Evolutionary conservation across 495 filamentous ascomycete species (phyloP), one percentile per base, ranked within the genome.

Genomic region (Penicillium ochrochloron): DNA sequence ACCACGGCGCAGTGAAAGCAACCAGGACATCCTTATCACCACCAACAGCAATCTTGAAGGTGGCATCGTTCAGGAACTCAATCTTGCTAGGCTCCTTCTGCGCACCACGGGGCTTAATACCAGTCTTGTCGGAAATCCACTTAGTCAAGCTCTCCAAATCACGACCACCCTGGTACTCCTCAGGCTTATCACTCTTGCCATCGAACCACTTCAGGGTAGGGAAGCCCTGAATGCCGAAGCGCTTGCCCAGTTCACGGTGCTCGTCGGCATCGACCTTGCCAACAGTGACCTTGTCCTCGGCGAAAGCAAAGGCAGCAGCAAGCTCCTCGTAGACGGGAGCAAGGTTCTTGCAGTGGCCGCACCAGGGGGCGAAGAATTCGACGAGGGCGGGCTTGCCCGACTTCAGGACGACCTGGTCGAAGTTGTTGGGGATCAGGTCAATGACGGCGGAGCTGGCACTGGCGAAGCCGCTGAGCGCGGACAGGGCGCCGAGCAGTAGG

Each of bases 291-390:
- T 94, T 92, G 77, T 96, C 89, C 67, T 89, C 86, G 66, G 88
- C 86, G 65, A 84, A 87, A 42, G 88, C 86, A 74, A 91, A 93
- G 57, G 79, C 80, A 37, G 83, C 76, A 57, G 88, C 94, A n/a
- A 99, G 87, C 77, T 99, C 91, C 76, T 99, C 95, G 76, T 95
- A 99, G 59, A 95, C 81, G 44, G 95, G 95, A 23, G 94, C 96
- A 11, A 99, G 90, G 64, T 80, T 97, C 84, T 98, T 98, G 91
- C 95, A 99, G 85, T 99, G 92, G 52, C 96, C 96, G 77, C 96
- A 99, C 95, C 95, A 99, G 61, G 95, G 95, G 53, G 95, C 95
- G 77, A 97, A 99, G 85, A 99, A 99, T 75, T 99, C 95, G 63
- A 99, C 95, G 39, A 99, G 87, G 0, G 96, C 93, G 33, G 96